These are phyloP conservation scores for Globisporangium orthogonon DNA, from an alignment of 352 stramenopile genomes.

Conservation along the genomic window DNA sequence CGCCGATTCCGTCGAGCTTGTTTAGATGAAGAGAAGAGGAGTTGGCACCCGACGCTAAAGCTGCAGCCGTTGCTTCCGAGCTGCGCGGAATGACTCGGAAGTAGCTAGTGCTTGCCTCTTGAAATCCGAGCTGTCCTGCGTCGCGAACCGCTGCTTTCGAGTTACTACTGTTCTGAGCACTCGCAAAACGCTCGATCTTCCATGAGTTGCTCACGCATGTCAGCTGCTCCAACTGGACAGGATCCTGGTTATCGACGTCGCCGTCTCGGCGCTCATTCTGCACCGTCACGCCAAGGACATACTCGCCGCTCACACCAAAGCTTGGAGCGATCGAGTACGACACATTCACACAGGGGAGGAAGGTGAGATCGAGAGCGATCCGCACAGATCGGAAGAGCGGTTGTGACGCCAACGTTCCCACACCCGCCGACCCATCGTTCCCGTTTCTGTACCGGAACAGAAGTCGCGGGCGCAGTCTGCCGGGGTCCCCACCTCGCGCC, in stretches of 20 bases:
- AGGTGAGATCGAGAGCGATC: slow-evolving; percentile 50
- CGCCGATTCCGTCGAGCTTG: neutral
- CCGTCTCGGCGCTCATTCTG: slow-evolving; percentile 38
- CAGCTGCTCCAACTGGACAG: slow-evolving; percentile 49
- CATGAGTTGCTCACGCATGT: slow-evolving; percentile 59
- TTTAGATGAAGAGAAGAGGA: slow-evolving; percentile 21
- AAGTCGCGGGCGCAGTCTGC: slow-evolving; percentile 41
- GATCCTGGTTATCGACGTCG: slow-evolving; percentile 13
- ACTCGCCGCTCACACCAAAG: slow-evolving; percentile 53
- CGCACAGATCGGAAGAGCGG: slow-evolving; percentile 35
- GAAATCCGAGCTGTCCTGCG: slow-evolving; percentile 40
- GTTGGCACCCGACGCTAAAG: neutral
- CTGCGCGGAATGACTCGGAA: slow-evolving; percentile 47
- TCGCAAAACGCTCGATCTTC: slow-evolving; percentile 39
- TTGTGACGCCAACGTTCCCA: slow-evolving; percentile 1
- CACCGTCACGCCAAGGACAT: slow-evolving; percentile 68
- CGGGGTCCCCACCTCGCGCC: slow-evolving; percentile 29
- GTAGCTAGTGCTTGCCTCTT: slow-evolving; percentile 74
- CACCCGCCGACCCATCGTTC: slow-evolving; percentile 12
- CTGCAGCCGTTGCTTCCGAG: neutral
- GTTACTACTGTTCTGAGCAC: neutral
- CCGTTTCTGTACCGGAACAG: slow-evolving; percentile 59
- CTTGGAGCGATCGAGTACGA: slow-evolving; percentile 66
- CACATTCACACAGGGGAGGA: slow-evolving; percentile 54
- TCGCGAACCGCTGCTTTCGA: slow-evolving; percentile 16